Evolutionary conservation across 1,139 yeast genomes (phyloP), one percentile per base, ranked within the genome.

Genomic region (Sugiyamaella xylanicola): DNA sequence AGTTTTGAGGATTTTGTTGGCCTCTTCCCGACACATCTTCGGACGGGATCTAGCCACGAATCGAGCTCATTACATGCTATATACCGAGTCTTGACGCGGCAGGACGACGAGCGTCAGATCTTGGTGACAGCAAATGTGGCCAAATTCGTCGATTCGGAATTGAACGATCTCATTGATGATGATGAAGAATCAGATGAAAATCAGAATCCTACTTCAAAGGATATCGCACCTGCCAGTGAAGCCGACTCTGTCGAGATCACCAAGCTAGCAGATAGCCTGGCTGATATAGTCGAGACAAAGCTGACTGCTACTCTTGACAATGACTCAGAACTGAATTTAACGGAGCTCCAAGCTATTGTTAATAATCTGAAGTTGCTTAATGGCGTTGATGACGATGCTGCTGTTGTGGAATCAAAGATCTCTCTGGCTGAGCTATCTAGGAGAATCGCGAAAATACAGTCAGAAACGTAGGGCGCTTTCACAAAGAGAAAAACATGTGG

Each of bases 1-100:
- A 43, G 60, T 2, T 57, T 52, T 37, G 52, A 52, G 13, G 58
- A 62, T 35, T 62, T 61, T 46, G 43, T 51, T 15, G 48, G 45
- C 8, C 55, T 60, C n/a, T 54, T 55, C n/a, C 58, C 58, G 8
- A 19, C 53, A 21, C 45, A 40, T 29, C 3, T 19, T 20, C 47
- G 41, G 3, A 13, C 9, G 27, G 47, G 40, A 27, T 37, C 27
- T 22, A 27, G 13, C 4, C 22, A 39, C 16, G 45, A 39, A 7
- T 16, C 21, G 13, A 17, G n/a, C n/a, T n/a, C n/a, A n/a, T n/a
- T n/a, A n/a, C n/a, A n/a, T n/a, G n/a, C n/a, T n/a, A n/a, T n/a
- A 44, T 32, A 37, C 32, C 46, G 39, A 9, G 48, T 46, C 11
- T 49, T 54, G 20, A 21, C 44, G 7, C n/a, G 16, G 8, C 48